These are phyloP conservation scores for Fonsecaea nubica DNA, from an alignment of 2,329 filamentous ascomycete genomes.

Conservation along the genomic window DNA sequence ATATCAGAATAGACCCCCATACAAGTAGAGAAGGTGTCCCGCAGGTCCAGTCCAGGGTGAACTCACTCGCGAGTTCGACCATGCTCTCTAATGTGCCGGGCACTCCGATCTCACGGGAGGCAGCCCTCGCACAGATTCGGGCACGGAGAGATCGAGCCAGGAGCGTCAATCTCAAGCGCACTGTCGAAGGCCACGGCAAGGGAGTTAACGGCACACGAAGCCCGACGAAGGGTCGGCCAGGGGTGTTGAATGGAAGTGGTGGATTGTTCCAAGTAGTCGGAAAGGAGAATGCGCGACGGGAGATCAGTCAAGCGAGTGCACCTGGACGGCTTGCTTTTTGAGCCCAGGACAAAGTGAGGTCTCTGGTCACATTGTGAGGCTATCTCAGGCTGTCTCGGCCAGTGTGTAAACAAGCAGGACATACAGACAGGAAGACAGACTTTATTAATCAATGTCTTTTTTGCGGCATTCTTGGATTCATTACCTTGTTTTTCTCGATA, in stretches of 20 bases:
- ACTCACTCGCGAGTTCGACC: slow-evolving; percentile 17
- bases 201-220: slow-evolving; percentile 14
- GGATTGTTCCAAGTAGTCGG: slow-evolving; percentile 25
- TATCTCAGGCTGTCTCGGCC: neutral
- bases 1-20: slow-evolving; percentile 27
- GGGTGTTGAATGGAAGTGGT: slow-evolving; percentile 18
- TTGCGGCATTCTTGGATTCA: no score
- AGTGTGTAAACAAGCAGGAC: no score
- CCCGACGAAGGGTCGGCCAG: slow-evolving; percentile 28
- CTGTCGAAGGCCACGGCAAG: slow-evolving; percentile 17
- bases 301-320: slow-evolving; percentile 36
- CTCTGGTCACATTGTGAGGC: neutral
- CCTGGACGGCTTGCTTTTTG: slow-evolving; percentile 32
- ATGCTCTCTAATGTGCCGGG: slow-evolving; percentile 46
- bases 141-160: slow-evolving; percentile 55
- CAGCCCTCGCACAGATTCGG: slow-evolving; percentile 57
- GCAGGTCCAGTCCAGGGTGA: slow-evolving; percentile 11
- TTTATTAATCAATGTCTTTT: neutral
- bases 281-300: slow-evolving; percentile 26
- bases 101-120: slow-evolving; percentile 55
- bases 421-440: neutral
- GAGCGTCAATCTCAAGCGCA: slow-evolving; percentile 45
- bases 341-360: neutral
- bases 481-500: no score
- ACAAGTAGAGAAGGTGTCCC: slow-evolving; percentile 3